These are phyloP conservation scores for Hypoxylon sp. DNA, from an alignment of 2,329 filamentous ascomycete species.

Conservation along the genomic window DNA sequence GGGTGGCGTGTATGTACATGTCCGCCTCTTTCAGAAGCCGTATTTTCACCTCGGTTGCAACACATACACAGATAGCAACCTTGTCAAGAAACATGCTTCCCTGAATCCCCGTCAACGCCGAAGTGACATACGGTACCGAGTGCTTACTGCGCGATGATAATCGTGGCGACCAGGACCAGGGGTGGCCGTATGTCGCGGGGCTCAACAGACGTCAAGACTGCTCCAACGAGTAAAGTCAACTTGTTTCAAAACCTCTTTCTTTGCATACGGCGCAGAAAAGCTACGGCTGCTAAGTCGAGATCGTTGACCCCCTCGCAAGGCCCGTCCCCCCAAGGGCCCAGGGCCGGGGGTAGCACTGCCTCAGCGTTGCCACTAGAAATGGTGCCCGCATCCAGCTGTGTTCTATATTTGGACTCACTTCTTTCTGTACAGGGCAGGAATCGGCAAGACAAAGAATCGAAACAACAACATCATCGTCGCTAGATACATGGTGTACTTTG, in stretches of 20 bases:
- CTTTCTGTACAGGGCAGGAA: slow-evolving; percentile 33
- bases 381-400: slow-evolving; percentile 32
- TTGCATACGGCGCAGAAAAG: slow-evolving; percentile 15
- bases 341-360: slow-evolving; percentile 43
- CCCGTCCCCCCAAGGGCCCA: slow-evolving; percentile 3
- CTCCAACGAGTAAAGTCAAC: slow-evolving; percentile 20
- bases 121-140: slow-evolving; percentile 11
- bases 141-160: slow-evolving; percentile 27
- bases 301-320: slow-evolving; percentile 9
- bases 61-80: slow-evolving; percentile 18
- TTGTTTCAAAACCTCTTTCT: slow-evolving; percentile 29
- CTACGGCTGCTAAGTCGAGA: slow-evolving; percentile 6
- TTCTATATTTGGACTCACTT: slow-evolving; percentile 43
- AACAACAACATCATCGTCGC: slow-evolving; percentile 33
- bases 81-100: slow-evolving; percentile 22
- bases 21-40: slow-evolving; percentile 27
- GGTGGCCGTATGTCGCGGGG: slow-evolving; percentile 17
- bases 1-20: slow-evolving; percentile 18
- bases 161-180: slow-evolving; percentile 23
- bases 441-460: slow-evolving; percentile 31
- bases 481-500: slow-evolving; percentile 27
- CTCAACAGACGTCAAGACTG: slow-evolving; percentile 8
- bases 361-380: slow-evolving; percentile 40
- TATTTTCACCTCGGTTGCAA: slow-evolving; percentile 10
- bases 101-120: slow-evolving; percentile 25